Percentiles rank a stretch among this genome's conserved stretches.
These are phyloP conservation scores for Clitopilus hobsonii DNA, from an alignment of 768 basidiomycete species.

Conservation along the genomic window DNA sequence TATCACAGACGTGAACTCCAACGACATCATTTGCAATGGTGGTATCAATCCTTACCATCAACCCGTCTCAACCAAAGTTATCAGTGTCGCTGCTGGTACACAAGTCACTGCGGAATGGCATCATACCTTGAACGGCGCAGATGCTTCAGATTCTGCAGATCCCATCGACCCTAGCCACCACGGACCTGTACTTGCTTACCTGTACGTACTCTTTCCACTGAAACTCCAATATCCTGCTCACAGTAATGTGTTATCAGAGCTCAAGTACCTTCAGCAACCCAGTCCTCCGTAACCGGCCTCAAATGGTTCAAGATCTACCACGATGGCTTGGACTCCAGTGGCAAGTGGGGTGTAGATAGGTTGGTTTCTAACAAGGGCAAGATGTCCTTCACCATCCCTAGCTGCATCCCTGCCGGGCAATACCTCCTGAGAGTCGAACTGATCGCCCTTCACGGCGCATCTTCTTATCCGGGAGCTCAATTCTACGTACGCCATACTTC, in stretches of 20 bases:
- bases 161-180: constrained; percentile 46
- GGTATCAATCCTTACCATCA: constrained; percentile 48
- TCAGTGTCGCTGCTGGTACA: constrained; percentile 45
- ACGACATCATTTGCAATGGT: constrained; percentile 53
- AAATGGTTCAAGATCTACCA: constrained; percentile 51
- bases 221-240: background rate
- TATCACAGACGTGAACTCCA: constrained; percentile 50
- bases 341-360: constrained; percentile 42
- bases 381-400: constrained; percentile 38
- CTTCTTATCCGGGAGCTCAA: constrained; percentile 47
- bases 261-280: constrained; percentile 37
- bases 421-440: constrained; percentile 46
- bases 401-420: constrained; percentile 38
- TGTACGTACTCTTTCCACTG: constrained; percentile 24
- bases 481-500: constrained; percentile 36
- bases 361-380: constrained; percentile 43
- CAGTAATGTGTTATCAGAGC: constrained; percentile 25
- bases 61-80: constrained; percentile 37
- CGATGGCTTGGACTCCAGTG: constrained; percentile 29
- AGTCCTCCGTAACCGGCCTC: constrained; percentile 38
- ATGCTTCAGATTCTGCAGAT: constrained; percentile 34
- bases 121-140: constrained; percentile 38
- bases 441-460: constrained; percentile 41
- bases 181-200: constrained; percentile 45
- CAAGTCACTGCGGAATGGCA: constrained; percentile 51